A percentile compares a stretch with the other conserved stretches of the same genome.
Conservation (phyloP, 768 basidiomycete species). For the Lactarius hengduanensis region DNA sequence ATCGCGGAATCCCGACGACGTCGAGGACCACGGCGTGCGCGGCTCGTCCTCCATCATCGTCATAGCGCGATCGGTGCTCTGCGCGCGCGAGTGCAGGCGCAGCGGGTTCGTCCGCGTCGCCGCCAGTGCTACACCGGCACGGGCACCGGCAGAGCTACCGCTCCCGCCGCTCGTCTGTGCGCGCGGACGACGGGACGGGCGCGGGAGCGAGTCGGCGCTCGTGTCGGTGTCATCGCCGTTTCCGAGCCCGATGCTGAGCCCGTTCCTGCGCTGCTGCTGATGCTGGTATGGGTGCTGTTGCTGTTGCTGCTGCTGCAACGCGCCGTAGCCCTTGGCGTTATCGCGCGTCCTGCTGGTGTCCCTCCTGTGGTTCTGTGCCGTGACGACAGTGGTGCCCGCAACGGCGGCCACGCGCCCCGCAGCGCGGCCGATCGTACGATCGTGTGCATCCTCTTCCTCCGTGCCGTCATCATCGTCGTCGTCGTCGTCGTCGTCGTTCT, state of each 20-base stretch:
- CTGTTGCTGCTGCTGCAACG: constrained; percentile 33
- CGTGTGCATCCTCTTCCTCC: constrained; percentile 39
- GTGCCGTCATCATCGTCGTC: constrained; percentile 25
- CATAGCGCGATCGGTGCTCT: constrained; percentile 18
- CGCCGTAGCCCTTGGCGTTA: constrained; percentile 32
- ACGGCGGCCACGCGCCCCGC: constrained; percentile 46
- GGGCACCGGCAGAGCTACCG: background rate
- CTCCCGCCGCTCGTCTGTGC: background rate
- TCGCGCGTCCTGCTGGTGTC: constrained; percentile 38
- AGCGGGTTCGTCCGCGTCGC: constrained; percentile 30
- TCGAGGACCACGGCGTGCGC: constrained; percentile 38
- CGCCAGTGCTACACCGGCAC: background rate
- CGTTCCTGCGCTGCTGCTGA: constrained; percentile 23
- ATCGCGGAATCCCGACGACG: constrained; percentile 58
- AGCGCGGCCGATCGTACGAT: constrained; percentile 54
- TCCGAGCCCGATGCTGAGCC: constrained; percentile 28
- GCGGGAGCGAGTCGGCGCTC: constrained; percentile 12
- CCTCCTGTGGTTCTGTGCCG: background rate
- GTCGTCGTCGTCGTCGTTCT: constrained; percentile 21
- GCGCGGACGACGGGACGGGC: constrained; percentile 9
- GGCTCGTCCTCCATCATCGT: constrained; percentile 26
- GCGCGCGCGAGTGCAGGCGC: constrained; percentile 24
- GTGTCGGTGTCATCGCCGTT: constrained; percentile 20
- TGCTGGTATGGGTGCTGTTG: background rate
- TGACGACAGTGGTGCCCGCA: background rate